Base-by-base conservation (phyloP, 768 basidiomycete species). In the Boletus patriciae region DNA sequence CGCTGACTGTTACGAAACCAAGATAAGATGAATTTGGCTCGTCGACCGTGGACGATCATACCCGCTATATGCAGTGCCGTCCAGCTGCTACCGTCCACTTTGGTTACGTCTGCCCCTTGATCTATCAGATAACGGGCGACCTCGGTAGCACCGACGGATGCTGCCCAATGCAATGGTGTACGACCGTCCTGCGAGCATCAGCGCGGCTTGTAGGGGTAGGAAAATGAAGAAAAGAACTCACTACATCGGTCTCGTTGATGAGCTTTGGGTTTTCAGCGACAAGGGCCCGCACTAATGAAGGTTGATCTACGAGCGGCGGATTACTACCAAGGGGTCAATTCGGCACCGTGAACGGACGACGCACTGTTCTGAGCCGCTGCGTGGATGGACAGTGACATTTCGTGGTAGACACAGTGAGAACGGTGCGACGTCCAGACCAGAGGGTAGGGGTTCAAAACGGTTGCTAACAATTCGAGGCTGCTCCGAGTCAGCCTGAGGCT, bases 81-180 rank as follows among this genome's bases (percentile, higher is more conserved):
- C 91, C 92, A 94, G 44, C 88, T 84, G 60, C 79, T 78, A 54
- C 68, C 78, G 71, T 93, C 91, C 19, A 73, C 68, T 63, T 80
- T 80, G 72, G 88, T 27, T 41, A 90, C 80, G 58, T 89, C 85
- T 25, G 86, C 86, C 57, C 82, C 78, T 62, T 84, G 83, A 71
- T 85, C 86, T 55, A 92, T 76, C 61, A 94, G 77, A 70, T 83
- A 88, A 52, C 81, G 77, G 29, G 69, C 79, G 59, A 90, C 84
- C 52, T 90, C 88, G 53, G 83, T 69, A 40, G 86, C 80, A 49
- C 89, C 90, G 19, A 83, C 83, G 12, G 86, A 86, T 13, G 90
- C 84, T 54, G 90, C 88, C 90, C 90, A 92, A 65, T 94, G 92
- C n/a, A 94, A 73, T 10, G 92, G 82, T 0, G 92, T 90, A 34